These are phyloP conservation scores for Phytophthora cactorum DNA, from an alignment of 352 stramenopile species.

Conservation along the genomic window DNA sequence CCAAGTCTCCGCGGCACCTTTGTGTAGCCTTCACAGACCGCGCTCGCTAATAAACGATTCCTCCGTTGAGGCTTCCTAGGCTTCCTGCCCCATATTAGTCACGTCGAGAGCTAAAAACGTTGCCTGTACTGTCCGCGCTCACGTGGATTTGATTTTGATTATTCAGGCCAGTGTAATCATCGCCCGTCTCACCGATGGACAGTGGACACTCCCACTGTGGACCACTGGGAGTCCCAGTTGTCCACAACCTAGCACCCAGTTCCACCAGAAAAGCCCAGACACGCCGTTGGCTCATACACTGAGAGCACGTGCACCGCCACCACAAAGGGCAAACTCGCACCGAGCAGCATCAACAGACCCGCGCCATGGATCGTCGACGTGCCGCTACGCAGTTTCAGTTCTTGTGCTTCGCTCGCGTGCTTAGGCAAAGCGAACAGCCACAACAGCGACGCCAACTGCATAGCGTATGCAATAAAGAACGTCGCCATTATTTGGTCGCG, in stretches of 20 bases:
- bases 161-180: conserved; percentile 9
- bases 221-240: too few relatives aligned
- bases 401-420: conserved; percentile 30
- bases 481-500: conserved; percentile 45
- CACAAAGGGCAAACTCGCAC: conserved; percentile 26
- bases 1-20: background rate
- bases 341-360: conserved; percentile 26
- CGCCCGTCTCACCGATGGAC: conserved; percentile 10
- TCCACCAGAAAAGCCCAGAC: conserved; percentile 50
- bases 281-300: conserved; percentile 54
- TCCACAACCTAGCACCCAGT: conserved; percentile 31
- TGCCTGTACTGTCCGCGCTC: too few relatives aligned
- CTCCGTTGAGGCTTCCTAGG: background rate
- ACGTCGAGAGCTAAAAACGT: background rate
- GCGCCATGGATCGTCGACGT: conserved; percentile 27
- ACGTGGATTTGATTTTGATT: background rate
- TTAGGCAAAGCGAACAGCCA: conserved; percentile 59
- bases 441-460: conserved; percentile 48
- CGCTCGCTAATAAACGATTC: background rate
- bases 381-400: conserved; percentile 36
- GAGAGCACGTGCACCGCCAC: conserved; percentile 55
- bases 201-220: too few relatives aligned
- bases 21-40: background rate
- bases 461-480: conserved; percentile 59
- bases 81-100: background rate